Evolutionary conservation across 1,284 basidiomycete genomes (phyloP).

Genomic region (Neolentinus lepideus): DNA sequence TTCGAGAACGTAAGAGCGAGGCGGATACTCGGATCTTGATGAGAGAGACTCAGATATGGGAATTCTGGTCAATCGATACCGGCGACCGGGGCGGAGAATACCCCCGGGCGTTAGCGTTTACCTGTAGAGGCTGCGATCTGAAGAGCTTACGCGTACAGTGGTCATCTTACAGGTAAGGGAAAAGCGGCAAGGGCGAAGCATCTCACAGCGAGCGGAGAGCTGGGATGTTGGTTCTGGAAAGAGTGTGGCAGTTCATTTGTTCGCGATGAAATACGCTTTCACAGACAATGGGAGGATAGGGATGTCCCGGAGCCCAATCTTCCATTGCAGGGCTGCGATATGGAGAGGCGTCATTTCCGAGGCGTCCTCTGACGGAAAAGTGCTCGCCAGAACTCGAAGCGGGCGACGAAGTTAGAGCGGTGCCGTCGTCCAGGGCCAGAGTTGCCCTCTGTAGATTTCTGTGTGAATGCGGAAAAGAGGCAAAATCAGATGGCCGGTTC

Average conservation of each 20-base stretch:
- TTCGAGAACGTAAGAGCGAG: neutral
- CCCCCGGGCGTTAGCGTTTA: neutral
- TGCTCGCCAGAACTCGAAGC: neutral
- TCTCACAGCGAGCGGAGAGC: too few species aligned
- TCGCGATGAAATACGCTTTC: neutral
- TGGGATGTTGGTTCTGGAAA: neutral
- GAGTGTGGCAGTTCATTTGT: neutral
- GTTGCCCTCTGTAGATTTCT: neutral
- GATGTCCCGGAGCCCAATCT: neutral
- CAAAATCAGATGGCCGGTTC: neutral
- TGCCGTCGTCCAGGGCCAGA: neutral
- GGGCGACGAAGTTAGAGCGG: neutral
- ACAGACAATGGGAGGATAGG: neutral
- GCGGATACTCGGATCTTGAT: slow-evolving; percentile 2
- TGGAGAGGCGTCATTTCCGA: slow-evolving; percentile 2
- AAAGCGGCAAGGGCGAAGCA: neutral
- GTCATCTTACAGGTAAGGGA: too few species aligned
- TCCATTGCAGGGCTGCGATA: slow-evolving; percentile 3
- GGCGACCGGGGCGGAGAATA: neutral
- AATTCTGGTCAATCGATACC: slow-evolving; percentile 1
- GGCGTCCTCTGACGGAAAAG: neutral
- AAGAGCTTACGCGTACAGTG: neutral
- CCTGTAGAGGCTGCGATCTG: neutral
- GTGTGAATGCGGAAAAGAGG: neutral
- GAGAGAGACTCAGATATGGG: neutral